A percentile compares a stretch with the other conserved stretches of the same genome.
Conservation (phyloP, 805 yeast species). For the Candida chilensis region DNA sequence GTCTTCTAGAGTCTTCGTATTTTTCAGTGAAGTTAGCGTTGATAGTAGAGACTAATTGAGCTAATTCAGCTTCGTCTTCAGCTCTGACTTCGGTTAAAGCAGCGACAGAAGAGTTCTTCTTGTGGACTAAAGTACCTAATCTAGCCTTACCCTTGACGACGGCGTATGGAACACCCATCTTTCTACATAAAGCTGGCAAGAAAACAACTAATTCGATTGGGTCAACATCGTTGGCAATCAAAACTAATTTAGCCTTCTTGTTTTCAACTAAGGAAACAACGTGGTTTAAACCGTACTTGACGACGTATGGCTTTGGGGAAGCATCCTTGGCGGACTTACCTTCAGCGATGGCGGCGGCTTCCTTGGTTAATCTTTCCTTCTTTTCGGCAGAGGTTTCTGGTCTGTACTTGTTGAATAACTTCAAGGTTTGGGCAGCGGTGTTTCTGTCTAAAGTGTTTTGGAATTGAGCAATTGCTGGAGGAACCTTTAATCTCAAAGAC, state of each 20-base stretch:
- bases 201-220: constrained; percentile 96
- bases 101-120: constrained; percentile 95
- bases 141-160: constrained; percentile 98
- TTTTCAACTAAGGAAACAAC: constrained; percentile 94
- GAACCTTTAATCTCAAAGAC: constrained; percentile 94
- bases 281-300: constrained; percentile 98
- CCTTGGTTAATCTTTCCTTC: constrained; percentile 98
- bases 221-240: constrained; percentile 98
- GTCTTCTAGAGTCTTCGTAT: constrained; percentile 94
- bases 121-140: constrained; percentile 94
- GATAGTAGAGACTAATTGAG: constrained; percentile 87
- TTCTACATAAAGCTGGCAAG: constrained; percentile 98
- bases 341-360: constrained; percentile 98
- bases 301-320: constrained; percentile 93
- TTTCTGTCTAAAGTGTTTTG: constrained; percentile 95
- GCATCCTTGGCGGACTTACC: constrained; percentile 97
- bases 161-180: constrained; percentile 99
- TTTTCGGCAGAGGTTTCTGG: constrained; percentile 97
- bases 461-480: constrained; percentile 97
- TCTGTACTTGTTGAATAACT: constrained; percentile 97
- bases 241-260: constrained; percentile 96
- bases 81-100: constrained; percentile 93
- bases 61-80: constrained; percentile 92
- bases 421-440: constrained; percentile 96
- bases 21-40: constrained; percentile 89